phyloP scores from a whole-genome alignment of 108 stramenopile species.

The Nannochloropsis salina region DNA sequence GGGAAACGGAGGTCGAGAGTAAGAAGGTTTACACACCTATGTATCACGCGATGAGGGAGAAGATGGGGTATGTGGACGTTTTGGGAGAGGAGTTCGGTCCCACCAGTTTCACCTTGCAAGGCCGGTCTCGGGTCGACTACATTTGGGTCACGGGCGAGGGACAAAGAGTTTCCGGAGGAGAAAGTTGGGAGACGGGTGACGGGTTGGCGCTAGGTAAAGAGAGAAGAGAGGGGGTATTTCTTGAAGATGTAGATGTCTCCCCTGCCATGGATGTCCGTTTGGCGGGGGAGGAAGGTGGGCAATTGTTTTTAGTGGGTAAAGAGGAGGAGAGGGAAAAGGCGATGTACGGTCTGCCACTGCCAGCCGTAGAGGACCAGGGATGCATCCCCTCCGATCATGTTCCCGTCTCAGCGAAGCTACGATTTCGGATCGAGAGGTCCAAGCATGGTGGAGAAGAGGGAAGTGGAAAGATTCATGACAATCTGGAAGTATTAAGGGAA shows the following conservation, averaged over 20 bases:
- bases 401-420: not conserved
- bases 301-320: not conserved
- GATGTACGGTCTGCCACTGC: not conserved
- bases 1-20: not conserved
- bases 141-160: not conserved
- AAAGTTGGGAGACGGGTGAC: not conserved
- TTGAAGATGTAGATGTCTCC: not conserved
- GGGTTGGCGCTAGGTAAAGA: not conserved
- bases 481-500: not conserved
- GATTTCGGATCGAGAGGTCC: not conserved
- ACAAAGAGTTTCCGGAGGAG: not conserved
- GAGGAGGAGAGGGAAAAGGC: not conserved
- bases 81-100: not conserved
- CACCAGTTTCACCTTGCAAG: not conserved
- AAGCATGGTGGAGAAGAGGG: not conserved
- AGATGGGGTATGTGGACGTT: not conserved
- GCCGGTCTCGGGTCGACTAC: not conserved
- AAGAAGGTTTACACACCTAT: not conserved
- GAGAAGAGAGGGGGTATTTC: not conserved
- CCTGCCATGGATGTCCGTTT: not conserved
- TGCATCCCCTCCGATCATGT: conserved; percentile 17
- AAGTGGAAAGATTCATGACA: not conserved
- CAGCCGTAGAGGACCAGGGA: not conserved
- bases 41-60: not conserved
- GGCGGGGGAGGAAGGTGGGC: not conserved